phyloP scores from a whole-genome alignment of 2,329 filamentous ascomycete species.

The Chrysoporthe austroafricana region DNA sequence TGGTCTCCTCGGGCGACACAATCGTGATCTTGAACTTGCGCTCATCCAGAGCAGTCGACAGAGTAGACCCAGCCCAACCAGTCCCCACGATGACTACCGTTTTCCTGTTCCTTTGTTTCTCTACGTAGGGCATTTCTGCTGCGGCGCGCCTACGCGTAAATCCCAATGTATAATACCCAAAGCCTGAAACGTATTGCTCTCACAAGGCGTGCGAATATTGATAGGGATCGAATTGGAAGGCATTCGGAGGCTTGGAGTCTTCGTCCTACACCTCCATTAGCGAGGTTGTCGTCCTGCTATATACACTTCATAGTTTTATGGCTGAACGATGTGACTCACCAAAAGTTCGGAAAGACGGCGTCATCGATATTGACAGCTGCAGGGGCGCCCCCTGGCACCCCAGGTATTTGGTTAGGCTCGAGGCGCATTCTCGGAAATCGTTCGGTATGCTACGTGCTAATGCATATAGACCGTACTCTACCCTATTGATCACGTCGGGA shows the following conservation, averaged over 20 bases:
- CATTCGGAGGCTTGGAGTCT: neutral
- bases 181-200: neutral
- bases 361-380: constrained; percentile 7
- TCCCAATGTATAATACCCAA: constrained; percentile 1
- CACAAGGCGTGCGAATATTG: neutral
- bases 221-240: neutral
- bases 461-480: too few relatives aligned
- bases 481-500: neutral
- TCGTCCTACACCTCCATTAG: neutral
- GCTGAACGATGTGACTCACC: neutral
- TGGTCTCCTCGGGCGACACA: constrained; percentile 23
- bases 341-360: constrained; percentile 3
- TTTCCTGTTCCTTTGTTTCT: constrained; percentile 20
- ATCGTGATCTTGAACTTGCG: constrained; percentile 25
- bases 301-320: neutral
- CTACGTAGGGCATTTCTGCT: constrained; percentile 20
- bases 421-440: constrained; percentile 1
- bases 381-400: constrained; percentile 4
- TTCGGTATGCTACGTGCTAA: neutral
- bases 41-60: constrained; percentile 22
- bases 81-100: constrained; percentile 22
- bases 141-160: neutral
- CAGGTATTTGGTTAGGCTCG: neutral
- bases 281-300: neutral
- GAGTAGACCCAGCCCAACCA: constrained; percentile 22